Conservation (phyloP, 495 filamentous ascomycete genomes). For the Monascus purpureus region DNA sequence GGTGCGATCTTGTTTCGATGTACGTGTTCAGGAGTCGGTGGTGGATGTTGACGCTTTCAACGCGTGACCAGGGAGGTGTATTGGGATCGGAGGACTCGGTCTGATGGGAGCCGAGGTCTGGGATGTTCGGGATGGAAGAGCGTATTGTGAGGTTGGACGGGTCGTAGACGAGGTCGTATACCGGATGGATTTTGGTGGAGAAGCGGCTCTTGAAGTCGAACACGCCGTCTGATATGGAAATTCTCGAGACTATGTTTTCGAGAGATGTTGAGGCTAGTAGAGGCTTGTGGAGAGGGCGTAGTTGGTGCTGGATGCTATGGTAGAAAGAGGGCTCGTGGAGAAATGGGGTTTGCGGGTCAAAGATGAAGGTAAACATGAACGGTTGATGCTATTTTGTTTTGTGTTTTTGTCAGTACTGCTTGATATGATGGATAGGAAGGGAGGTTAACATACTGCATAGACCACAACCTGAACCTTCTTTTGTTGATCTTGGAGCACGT, state of each 20-base stretch:
- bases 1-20: conserved; percentile 40
- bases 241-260: conserved; percentile 31
- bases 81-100: conserved; percentile 57
- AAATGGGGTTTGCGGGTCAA: conserved; percentile 52
- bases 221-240: conserved; percentile 19
- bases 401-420: neutral
- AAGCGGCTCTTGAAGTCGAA: conserved; percentile 15
- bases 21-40: conserved; percentile 70
- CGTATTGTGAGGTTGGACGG: conserved; percentile 60
- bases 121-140: conserved; percentile 84
- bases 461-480: conserved; percentile 58
- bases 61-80: conserved; percentile 55
- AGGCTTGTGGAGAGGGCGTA: conserved; percentile 61
- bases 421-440: neutral
- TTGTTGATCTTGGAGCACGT: too few species aligned
- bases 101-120: conserved; percentile 37
- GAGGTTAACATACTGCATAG: conserved; percentile 37
- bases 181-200: conserved; percentile 27
- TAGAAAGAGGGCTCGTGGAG: conserved; percentile 61
- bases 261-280: conserved; percentile 54
- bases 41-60: conserved; percentile 86
- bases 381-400: conserved; percentile 43
- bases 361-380: conserved; percentile 86
- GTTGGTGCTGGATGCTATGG: conserved; percentile 65
- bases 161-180: conserved; percentile 83